phyloP scores from a whole-genome alignment of 2,329 filamentous ascomycete species.

The Aureobasidium sp. region DNA sequence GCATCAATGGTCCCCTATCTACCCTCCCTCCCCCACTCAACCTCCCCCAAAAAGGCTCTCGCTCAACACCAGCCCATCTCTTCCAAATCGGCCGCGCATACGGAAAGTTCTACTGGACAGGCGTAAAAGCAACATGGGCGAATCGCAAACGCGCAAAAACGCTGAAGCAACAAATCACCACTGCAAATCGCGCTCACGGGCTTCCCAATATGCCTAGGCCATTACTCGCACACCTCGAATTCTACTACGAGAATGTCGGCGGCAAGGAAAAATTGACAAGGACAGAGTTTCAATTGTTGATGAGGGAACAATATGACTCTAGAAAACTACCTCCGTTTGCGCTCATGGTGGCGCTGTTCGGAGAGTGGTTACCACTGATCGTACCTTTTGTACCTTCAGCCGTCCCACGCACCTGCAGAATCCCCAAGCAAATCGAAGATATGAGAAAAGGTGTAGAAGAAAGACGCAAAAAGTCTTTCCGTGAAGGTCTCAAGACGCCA shows the following conservation, averaged over 20 bases:
- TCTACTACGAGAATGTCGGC: neutral
- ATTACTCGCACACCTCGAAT: neutral
- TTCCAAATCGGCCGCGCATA: conserved; percentile 67
- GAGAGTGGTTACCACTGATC: conserved; percentile 78
- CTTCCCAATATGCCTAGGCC: neutral
- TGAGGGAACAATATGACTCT: conserved; percentile 63
- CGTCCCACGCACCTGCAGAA: conserved; percentile 74
- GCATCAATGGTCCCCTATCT: conserved; percentile 62
- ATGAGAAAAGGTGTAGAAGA: conserved; percentile 42
- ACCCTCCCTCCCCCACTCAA: conserved; percentile 66
- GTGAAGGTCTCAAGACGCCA: neutral
- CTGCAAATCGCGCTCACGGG: neutral
- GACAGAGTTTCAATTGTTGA: conserved; percentile 62
- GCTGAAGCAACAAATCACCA: neutral
- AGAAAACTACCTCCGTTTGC: conserved; percentile 72
- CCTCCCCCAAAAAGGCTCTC: conserved; percentile 50
- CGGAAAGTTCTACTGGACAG: conserved; percentile 77
- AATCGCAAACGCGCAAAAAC: conserved; percentile 48
- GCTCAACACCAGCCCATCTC: conserved; percentile 47
- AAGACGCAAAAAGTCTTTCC: conserved; percentile 13
- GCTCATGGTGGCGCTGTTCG: conserved; percentile 67
- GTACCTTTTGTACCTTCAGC: conserved; percentile 64
- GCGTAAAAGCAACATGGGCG: conserved; percentile 63
- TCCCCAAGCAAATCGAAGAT: conserved; percentile 67
- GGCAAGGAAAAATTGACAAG: conserved; percentile 43